Percentiles rank a stretch among this genome's conserved stretches.
phyloP scores from a whole-genome alignment of 768 basidiomycete genomes.

The Candolleomyces eurysporus region DNA sequence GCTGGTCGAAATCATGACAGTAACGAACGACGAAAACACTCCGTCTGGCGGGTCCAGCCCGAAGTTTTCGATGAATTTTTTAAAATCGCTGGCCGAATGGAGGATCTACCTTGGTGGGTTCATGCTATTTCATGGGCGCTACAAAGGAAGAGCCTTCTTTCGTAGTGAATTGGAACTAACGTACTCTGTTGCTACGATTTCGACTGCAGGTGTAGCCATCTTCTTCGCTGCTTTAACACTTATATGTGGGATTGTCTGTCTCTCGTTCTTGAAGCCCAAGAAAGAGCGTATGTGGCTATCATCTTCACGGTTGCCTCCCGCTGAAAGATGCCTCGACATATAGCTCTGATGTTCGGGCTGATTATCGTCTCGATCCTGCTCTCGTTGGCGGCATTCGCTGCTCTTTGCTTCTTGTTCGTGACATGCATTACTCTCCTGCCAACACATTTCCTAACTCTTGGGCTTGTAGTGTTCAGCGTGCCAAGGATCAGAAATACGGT shows the following conservation, averaged over 20 bases:
- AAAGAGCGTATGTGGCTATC: conserved; percentile 21
- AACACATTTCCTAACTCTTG: background rate
- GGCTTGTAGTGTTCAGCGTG: conserved; percentile 19
- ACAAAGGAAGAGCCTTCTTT: background rate
- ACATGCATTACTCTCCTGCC: background rate
- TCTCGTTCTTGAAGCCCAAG: conserved; percentile 29
- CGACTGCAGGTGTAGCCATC: conserved; percentile 20
- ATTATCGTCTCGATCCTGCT: conserved; percentile 23
- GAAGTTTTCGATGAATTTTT: conserved; percentile 3
- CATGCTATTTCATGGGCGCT: background rate
- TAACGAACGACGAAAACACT: background rate
- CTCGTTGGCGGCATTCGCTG: conserved; percentile 27
- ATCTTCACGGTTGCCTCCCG: background rate
- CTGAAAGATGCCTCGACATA: background rate
- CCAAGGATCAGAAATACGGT: conserved; percentile 22
- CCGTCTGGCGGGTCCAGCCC: conserved; percentile 5
- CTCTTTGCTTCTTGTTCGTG: conserved; percentile 27
- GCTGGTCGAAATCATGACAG: conserved; percentile 6
- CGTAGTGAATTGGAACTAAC: no score
- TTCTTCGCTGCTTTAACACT: conserved; percentile 25
- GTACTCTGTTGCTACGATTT: background rate
- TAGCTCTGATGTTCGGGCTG: conserved; percentile 27
- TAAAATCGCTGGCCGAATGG: conserved; percentile 5
- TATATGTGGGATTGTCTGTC: conserved; percentile 23
- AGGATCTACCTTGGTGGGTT: conserved; percentile 4